Base-by-base conservation (phyloP, 192 early-diverging fungal species). In the Backusella mclennaniae region DNA sequence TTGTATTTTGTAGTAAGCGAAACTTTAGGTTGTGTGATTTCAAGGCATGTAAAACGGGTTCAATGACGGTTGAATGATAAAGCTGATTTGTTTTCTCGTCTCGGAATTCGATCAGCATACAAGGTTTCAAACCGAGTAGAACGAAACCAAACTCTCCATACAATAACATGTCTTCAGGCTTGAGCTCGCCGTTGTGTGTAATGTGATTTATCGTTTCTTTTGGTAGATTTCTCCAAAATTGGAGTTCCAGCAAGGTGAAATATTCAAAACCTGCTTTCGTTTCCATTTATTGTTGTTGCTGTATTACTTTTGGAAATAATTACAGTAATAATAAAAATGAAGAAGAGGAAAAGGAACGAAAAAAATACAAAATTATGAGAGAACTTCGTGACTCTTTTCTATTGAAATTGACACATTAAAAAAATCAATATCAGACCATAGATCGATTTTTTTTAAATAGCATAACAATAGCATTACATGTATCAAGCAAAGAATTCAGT, bases 101-200 rank as follows among this genome's bases (percentile, higher is more conserved):
- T 46, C 44, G 39, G 31, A 75, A 75, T 23, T 75, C 59, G 52
- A 75, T 35, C 3, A 75, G 41, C 8, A 75, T 66, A 35, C 74
- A 67, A 15, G 66, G 74, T 41, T 75, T 75, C 1, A 75, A 66
- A 6, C 42, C 74, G 17, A 67, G n/a, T n/a, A 75, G 15, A 14
- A 38, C 42, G 67, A 75, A 75, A 2, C 63, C 74, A 29, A 75
- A 66, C 31, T 75, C 74, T 35, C 74, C 74, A 46, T 75, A 75
- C 0, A 75, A 12, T 14, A 42, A 46, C 59, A 63, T 67, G 38
- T 75, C 74, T 11, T 67, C n/a, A 0, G 41, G 23, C 1, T 66
- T 67, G 21, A 66, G 52, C 0, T 66, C 23, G 23, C 74, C 74
- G 6, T 67, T 6, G 21, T 49, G 35, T 29, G 74, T 75, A 6